Evolutionary conservation across 352 stramenopile genomes (phyloP), one percentile per base, ranked within the genome.

Genomic region (Phytophthora sp.): DNA sequence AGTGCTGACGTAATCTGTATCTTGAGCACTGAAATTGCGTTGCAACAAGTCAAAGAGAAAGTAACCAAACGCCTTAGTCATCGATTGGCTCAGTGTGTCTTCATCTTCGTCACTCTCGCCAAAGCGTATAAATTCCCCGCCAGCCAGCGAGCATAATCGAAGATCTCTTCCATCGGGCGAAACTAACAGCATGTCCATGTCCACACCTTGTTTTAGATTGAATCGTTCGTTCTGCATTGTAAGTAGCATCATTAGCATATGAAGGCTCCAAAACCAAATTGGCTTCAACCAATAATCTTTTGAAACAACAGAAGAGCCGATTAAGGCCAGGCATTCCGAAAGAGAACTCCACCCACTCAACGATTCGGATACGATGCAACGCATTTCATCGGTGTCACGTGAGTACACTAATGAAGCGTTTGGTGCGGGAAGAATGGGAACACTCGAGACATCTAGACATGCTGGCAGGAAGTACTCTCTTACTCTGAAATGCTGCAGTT

Each of bases 151-250:
- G 6, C 61, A 71, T 3, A 81, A 54, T 4, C 72, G 68, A 26
- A 79, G 42, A 12, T 76, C 54, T 0, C 24, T 54, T 3, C 57
- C 65, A 31, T 77, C 56, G 0, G 59, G 52, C 17, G 75, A 76
- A 11, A 84, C 51, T 17, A 82, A 8, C 0, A 84, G 32, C 37
- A 66, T 58, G 4, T 76, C 52, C 18, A 77, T 27, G 0, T 62
- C 43, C 2, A 84, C 23, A 2, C 15, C 39, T 12, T 39, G n/a
- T 10, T 12, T 23, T 15, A 77, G 3, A 13, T 6, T 13, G 18
- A 79, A 68, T 2, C 34, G 26, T 44, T 84, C 55, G 11, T 71
- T 74, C 31, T 82, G 48, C 18, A 79, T 61, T 1, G 60, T 55
- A 12, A 70, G 42, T 24, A 77, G 17, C 8, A 41, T 45, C 35